Evolutionary conservation across 2,329 filamentous ascomycete genomes (phyloP), one percentile per base, ranked within the genome.

Genomic region (Cercospora zeina): DNA sequence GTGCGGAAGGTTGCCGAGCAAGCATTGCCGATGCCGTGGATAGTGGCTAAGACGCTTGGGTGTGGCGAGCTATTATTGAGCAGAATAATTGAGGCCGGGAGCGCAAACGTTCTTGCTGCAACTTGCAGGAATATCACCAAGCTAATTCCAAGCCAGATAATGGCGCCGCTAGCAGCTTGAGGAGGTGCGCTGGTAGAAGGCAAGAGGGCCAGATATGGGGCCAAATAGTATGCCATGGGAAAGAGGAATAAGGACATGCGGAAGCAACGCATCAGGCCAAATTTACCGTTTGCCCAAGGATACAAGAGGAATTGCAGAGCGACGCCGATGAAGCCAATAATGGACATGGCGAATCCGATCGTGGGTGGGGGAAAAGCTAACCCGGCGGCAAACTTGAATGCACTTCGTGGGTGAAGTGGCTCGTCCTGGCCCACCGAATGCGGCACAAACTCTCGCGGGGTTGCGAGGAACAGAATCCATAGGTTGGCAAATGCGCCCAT

Each of bases 291-390:
- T 16, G 91, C 77, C 31, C 77, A 76, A 1, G 90, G 89, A 71
- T 93, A 93, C 9, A 91, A 77, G 54, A 89, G 80, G 21, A 91
- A 82, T 72, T 91, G 89, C 50, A 95, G 79, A 0, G 81, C 77
- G 37, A 95, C 88, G n/a, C 91, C 91, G 47, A 93, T 86, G 54
- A 85, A 76, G 8, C 90, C 91, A 14, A 95, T 82, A 56, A 89
- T 87, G 2, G 90, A 87, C 78, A 93, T 91, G 4, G 89, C 89
- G 47, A 90, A 77, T n/a, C 90, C 90, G 33, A 95, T 88, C 2
- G 85, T 83, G 1, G 83, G 81, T 0, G 89, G 87, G 0, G 85
- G 84, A 57, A 95, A 82, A n/a, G 89, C 89, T 0, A 95, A 80
- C 1, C 91, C 91, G 30, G 90, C 89, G 0, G 84, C 83, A 67